Evolutionary conservation across 2,329 filamentous ascomycete genomes (phyloP).

Genomic region (Gremmenia infestans): DNA sequence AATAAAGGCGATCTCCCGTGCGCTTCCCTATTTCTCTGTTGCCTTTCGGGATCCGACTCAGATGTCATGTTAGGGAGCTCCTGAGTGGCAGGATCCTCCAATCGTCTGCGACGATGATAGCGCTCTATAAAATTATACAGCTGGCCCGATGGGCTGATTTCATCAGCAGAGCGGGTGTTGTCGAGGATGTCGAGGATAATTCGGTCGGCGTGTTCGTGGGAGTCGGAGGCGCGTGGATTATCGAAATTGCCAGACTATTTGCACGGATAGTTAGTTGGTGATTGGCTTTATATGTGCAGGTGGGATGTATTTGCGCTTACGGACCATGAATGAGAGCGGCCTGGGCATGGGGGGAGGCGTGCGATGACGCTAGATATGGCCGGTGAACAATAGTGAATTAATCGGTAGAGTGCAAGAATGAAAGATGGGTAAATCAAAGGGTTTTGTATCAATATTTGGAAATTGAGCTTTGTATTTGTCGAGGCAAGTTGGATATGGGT

Average conservation of each 20-base stretch:
- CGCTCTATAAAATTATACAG: conserved; percentile 40
- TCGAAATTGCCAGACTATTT: conserved; percentile 28
- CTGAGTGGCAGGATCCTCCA: conserved; percentile 13
- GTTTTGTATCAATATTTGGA: background rate
- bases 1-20: conserved; percentile 23
- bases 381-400: background rate
- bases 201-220: conserved; percentile 26
- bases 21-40: conserved; percentile 11
- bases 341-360: conserved; percentile 16
- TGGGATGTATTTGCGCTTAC: conserved; percentile 4
- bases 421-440: background rate
- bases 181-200: conserved; percentile 38
- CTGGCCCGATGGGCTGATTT: conserved; percentile 40
- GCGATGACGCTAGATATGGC: background rate
- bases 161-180: conserved; percentile 32
- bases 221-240: conserved; percentile 24
- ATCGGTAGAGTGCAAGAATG: background rate
- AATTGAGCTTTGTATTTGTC: background rate
- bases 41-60: conserved; percentile 21
- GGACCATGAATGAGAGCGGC: conserved; percentile 23
- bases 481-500: background rate
- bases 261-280: background rate
- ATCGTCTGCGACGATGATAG: conserved; percentile 32
- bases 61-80: conserved; percentile 27
- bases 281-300: background rate